These are phyloP conservation scores for Mycotypha africana DNA, from an alignment of 371 early-diverging fungal species.

Conservation along the genomic window DNA sequence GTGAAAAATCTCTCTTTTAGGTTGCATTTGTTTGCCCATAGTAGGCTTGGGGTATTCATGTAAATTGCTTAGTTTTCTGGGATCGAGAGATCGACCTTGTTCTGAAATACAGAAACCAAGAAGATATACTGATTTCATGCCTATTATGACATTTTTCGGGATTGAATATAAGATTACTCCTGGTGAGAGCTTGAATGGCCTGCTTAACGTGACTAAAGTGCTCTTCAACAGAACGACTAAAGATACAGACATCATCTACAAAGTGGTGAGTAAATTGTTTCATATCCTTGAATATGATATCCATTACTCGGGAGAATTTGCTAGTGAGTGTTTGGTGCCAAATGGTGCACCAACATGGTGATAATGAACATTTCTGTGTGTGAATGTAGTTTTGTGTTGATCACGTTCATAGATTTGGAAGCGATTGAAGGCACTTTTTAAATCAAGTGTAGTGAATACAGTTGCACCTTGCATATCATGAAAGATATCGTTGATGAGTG, in stretches of 20 bases:
- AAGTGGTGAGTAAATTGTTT: slow-evolving; percentile 1
- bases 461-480: neutral
- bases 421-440: slow-evolving; percentile 1
- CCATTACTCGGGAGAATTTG: slow-evolving; percentile 2
- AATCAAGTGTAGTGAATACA: slow-evolving; percentile 5
- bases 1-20: no score
- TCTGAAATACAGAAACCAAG: slow-evolving; percentile 10
- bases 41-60: slow-evolving; percentile 1
- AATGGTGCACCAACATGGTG: slow-evolving; percentile 7
- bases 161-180: slow-evolving; percentile 10
- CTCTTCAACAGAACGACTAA: neutral
- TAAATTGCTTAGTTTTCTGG: slow-evolving; percentile 6
- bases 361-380: slow-evolving; percentile 6
- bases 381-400: slow-evolving; percentile 6
- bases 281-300: slow-evolving; percentile 6
- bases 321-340: slow-evolving; percentile 1
- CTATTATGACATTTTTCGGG: slow-evolving; percentile 14
- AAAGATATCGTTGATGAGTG: slow-evolving; percentile 6
- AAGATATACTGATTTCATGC: neutral
- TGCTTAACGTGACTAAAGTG: slow-evolving; percentile 7
- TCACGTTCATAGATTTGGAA: slow-evolving; percentile 1
- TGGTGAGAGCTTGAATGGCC: slow-evolving; percentile 6
- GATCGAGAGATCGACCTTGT: slow-evolving; percentile 7
- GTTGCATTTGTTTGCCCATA: slow-evolving; percentile 4
- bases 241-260: slow-evolving; percentile 12